Evolutionary conservation across 352 stramenopile genomes (phyloP).

Genomic region (Phytophthora palmivora): DNA sequence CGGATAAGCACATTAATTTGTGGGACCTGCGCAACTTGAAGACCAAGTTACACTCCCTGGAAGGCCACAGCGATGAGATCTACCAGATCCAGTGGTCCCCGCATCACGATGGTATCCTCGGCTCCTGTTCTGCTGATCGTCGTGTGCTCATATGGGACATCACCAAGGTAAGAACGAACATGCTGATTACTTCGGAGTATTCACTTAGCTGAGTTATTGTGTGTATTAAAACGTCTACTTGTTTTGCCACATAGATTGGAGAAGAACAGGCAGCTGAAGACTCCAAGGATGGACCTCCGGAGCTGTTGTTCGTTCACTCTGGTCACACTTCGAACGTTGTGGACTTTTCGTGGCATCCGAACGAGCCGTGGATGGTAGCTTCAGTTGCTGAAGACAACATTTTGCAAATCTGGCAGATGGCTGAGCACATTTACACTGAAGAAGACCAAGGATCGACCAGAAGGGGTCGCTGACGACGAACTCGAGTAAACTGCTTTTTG

Average conservation of each 20-base stretch:
- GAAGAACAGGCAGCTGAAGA: constrained; percentile 96
- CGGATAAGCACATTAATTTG: constrained; percentile 95
- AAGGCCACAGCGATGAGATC: constrained; percentile 97
- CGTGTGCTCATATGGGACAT: constrained; percentile 98
- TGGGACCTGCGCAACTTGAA: constrained; percentile 99
- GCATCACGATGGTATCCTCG: constrained; percentile 96
- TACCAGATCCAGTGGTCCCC: constrained; percentile 97
- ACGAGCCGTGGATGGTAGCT: constrained; percentile 96
- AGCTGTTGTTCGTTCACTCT: constrained; percentile 99
- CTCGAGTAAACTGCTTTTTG: constrained; percentile 54
- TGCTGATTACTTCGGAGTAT: no score
- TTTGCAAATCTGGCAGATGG: constrained; percentile 98
- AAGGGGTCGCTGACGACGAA: constrained; percentile 73
- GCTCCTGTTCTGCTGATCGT: constrained; percentile 95
- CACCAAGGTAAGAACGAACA: constrained; percentile 69
- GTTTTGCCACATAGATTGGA: constrained; percentile 80
- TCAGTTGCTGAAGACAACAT: constrained; percentile 99
- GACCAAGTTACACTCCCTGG: constrained; percentile 92
- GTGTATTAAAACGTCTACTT: no score
- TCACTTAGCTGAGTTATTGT: no score
- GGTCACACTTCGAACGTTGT: constrained; percentile 98
- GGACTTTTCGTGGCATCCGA: constrained; percentile 97
- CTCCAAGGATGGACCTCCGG: constrained; percentile 96
- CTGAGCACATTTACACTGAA: constrained; percentile 97
- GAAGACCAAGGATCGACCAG: constrained; percentile 65